Base-by-base conservation (phyloP, 164 flowering plant genomes). In the Umbilicus rupestris region DNA sequence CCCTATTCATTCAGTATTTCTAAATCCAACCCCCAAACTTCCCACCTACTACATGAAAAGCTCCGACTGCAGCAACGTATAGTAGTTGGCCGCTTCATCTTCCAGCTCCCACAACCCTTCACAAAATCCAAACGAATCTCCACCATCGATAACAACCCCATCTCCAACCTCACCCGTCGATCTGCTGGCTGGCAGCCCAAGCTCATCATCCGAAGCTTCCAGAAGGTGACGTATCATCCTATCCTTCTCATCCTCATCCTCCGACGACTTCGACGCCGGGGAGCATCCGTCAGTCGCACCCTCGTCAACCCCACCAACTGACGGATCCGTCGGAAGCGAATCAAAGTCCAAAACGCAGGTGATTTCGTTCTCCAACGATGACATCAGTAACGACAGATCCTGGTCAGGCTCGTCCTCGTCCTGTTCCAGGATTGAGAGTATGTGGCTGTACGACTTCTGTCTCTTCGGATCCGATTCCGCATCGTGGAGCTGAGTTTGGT, bases 21-120 rank as follows among this genome's bases (percentile, higher is more conserved):
- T 20, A n/a, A 63, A 71, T 63, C 45, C 22, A 64, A 65, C 75
- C 82, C 75, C 12, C 41, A 68, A 57, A 28, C 46, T 47, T 59
- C 55, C 22, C 70, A 68, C 57, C 57, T 7, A 24, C 76, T 73
- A 77, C 83, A 79, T 69, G 69, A 81, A 81, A 46, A 82, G 83
- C 65, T 86, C 82, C 47, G 85, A 78, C 70, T 86, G 90, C 73
- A 84, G 46, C 44, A 79, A 62, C 15, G 83, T 68, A 65, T 82
- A 80, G 71, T 81, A 82, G 60, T 83, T 82, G 11, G 89, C 89
- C 31, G 82, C 76, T 52, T 77, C 87, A 66, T 87, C 89, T 71
- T 87, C 92, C 41, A 87, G 55, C 70, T 83, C 81, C 92, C 92
- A 71, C 3, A 79, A 78, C 66, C 79, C 78, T 46, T 75, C 63